Evolutionary conservation across 2,329 filamentous ascomycete genomes (phyloP), one percentile per base, ranked within the genome.

Genomic region (Nothopassalora personata): DNA sequence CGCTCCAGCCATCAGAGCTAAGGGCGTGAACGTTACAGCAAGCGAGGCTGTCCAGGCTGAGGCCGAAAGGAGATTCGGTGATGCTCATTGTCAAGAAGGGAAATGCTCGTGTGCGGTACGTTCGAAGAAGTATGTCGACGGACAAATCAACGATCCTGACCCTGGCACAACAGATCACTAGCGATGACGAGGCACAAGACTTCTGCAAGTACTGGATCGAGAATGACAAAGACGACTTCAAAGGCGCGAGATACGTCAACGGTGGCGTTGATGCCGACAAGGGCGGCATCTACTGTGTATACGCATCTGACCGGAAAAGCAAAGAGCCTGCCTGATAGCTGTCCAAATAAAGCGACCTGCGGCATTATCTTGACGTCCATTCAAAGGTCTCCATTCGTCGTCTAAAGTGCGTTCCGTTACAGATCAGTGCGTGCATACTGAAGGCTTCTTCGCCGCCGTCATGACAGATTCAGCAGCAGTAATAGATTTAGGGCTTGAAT

Each of bases 251-350:
- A 30, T 64, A 60, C 43, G 47, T 56, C 15, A 60, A 62, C 55
- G 62, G 62, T 23, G 59, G 59, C 23, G 49, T 64, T 6, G 60
- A 64, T 53, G 53, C 50, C 11, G 62, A 64, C 27, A 62, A 60
- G 46, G 47, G 50, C 4, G 46, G 18, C 28, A 60, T 64, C 50
- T 57, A 60, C 49, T 64, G 62, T 56, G 62, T 64, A 18, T 60
- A 60, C 4, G 31, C 11, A 9, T 9, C 31, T 34, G 1, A 34
- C 1, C 31, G 11, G 31, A 11, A 34, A 8, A 8, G 11, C 11
- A 8, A 34, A 34, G 31, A 34, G 31, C 31, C 11, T 8, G 31
- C 31, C 11, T 8, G 31, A 34, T 11, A 34, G 31, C 7, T 34
- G 31, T 34, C 11, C 31, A 34, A 34, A 34, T 34, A 34, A 4